These are phyloP conservation scores for Colletotrichum orchidophilum DNA, from an alignment of 2,329 filamentous ascomycete species.

Conservation along the genomic window DNA sequence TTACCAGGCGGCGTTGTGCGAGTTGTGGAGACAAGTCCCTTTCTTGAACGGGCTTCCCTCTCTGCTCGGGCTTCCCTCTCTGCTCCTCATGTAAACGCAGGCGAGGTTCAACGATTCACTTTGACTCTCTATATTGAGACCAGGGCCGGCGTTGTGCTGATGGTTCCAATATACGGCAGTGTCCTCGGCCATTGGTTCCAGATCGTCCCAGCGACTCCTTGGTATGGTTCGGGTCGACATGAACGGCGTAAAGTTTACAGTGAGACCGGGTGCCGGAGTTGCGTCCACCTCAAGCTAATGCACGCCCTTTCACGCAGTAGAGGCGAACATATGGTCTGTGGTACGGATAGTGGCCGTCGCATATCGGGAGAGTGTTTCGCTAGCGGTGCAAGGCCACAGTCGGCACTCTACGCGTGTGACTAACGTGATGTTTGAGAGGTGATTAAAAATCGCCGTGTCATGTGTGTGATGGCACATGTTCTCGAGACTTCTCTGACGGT, in stretches of 20 bases:
- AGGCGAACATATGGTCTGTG: slow-evolving; percentile 33
- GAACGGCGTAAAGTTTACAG: slow-evolving; percentile 14
- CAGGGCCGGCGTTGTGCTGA: background rate
- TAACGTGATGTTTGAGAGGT: slow-evolving; percentile 13
- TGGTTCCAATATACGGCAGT: background rate
- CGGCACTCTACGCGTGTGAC: background rate
- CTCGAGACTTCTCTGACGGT: background rate
- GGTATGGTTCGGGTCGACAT: background rate
- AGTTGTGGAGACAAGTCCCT: background rate
- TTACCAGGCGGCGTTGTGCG: slow-evolving; percentile 3
- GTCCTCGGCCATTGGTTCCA: background rate
- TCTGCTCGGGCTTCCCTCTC: background rate
- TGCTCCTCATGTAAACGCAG: background rate
- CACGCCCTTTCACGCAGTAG: background rate
- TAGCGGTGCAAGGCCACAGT: slow-evolving; percentile 8
- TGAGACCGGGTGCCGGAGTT: slow-evolving; percentile 30
- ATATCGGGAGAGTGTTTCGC: slow-evolving; percentile 17
- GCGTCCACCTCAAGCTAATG: slow-evolving; percentile 10
- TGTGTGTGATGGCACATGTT: slow-evolving; percentile 4
- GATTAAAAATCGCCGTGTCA: slow-evolving; percentile 10
- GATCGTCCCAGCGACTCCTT: background rate
- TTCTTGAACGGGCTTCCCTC: slow-evolving; percentile 1
- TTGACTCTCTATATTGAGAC: background rate
- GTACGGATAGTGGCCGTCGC: background rate
- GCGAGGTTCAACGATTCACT: background rate